Percentiles rank a stretch among this genome's conserved stretches.
Evolutionary conservation across 768 basidiomycete genomes (phyloP).

Genomic region (Lactarius evosmus): DNA sequence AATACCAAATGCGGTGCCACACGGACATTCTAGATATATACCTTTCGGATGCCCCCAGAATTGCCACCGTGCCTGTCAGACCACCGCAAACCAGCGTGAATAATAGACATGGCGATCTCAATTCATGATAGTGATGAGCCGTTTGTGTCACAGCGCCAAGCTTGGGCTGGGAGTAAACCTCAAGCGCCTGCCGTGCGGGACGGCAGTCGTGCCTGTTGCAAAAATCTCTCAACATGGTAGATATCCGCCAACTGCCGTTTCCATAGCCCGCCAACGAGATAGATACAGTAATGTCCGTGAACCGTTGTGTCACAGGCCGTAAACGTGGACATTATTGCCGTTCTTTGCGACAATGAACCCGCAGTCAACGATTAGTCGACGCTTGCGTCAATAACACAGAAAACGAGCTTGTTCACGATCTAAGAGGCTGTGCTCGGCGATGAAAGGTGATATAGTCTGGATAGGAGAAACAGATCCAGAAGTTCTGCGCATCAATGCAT

Average conservation of each 20-base stretch:
- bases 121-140: not conserved
- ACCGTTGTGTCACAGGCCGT: not conserved
- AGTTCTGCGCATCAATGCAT: not conserved
- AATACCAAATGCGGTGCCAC: not conserved
- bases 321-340: not conserved
- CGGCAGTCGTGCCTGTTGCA: not conserved
- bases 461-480: not conserved
- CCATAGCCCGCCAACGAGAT: not conserved
- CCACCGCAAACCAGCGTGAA: not conserved
- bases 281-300: not conserved
- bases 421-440: not conserved
- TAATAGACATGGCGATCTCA: not conserved
- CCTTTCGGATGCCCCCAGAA: not conserved
- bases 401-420: not conserved
- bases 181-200: not conserved
- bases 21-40: not conserved
- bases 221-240: not conserved
- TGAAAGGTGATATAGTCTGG: not conserved
- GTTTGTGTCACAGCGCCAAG: not conserved
- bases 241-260: not conserved
- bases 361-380: not conserved
- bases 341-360: not conserved
- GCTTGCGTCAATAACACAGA: not conserved
- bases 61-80: no score
- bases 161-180: not conserved